A percentile compares a stretch with the other conserved stretches of the same genome.
phyloP scores from a whole-genome alignment of 495 filamentous ascomycete species.

The Podospora bellae-mahoneyi region DNA sequence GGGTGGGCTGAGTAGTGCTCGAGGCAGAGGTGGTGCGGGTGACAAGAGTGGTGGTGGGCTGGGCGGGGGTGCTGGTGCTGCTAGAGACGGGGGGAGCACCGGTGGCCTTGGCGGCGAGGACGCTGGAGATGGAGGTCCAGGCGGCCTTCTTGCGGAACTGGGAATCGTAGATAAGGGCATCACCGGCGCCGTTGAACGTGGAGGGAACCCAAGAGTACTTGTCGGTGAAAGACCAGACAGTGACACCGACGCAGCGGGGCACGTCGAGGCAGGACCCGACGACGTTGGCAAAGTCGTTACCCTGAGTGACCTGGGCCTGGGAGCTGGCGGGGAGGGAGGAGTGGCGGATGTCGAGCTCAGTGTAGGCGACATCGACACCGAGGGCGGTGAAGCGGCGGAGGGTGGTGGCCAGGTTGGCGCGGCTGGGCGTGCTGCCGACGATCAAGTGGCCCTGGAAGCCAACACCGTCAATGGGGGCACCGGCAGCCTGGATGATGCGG shows the following conservation, averaged over 20 bases:
- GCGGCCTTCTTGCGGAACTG: slow-evolving; percentile 53
- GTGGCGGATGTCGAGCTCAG: slow-evolving; percentile 60
- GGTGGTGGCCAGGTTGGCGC: slow-evolving; percentile 35
- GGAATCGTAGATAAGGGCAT: slow-evolving; percentile 54
- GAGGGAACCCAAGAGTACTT: slow-evolving; percentile 52
- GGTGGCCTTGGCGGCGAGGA: slow-evolving; percentile 34
- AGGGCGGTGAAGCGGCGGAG: slow-evolving; percentile 46
- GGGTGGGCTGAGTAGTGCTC: slow-evolving; percentile 14
- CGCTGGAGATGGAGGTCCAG: slow-evolving; percentile 41
- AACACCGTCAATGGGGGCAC: slow-evolving; percentile 57
- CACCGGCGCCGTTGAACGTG: slow-evolving; percentile 53
- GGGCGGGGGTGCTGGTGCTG: slow-evolving; percentile 5
- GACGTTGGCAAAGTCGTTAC: slow-evolving; percentile 52
- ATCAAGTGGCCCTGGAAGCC: slow-evolving; percentile 60
- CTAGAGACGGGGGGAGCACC: slow-evolving; percentile 5
- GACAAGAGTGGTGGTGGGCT: slow-evolving; percentile 27
- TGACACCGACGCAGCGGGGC: slow-evolving; percentile 56
- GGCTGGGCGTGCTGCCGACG: slow-evolving; percentile 47
- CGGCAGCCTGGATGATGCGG: slow-evolving; percentile 42
- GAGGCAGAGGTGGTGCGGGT: slow-evolving; percentile 7
- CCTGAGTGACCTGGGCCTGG: slow-evolving; percentile 49
- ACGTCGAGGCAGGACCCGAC: slow-evolving; percentile 56
- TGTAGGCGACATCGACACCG: slow-evolving; percentile 58
- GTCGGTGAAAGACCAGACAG: slow-evolving; percentile 63
- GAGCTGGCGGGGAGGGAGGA: slow-evolving; percentile 36